Evolutionary conservation across 2,329 filamentous ascomycete species (phyloP).

Genomic region (Aspergillus transmontanensis): DNA sequence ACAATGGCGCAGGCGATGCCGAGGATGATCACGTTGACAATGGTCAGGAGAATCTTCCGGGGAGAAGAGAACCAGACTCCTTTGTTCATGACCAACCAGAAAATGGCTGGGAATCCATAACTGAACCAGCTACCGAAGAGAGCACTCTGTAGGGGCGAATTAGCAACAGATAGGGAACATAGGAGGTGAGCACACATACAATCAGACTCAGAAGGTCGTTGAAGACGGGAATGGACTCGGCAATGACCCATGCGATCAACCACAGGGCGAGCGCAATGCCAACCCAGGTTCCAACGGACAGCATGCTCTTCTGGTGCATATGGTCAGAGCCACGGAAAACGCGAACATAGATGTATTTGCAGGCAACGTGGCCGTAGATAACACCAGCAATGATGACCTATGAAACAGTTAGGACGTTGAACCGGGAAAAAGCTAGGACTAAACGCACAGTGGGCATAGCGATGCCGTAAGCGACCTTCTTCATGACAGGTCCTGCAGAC

Average conservation of each 20-base stretch:
- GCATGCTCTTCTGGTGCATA: conserved; percentile 51
- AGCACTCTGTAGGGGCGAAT: conserved; percentile 41
- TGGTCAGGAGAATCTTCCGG: conserved; percentile 47
- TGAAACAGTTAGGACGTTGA: not conserved
- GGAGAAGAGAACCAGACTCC: conserved; percentile 41
- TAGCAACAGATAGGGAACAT: conserved; percentile 6
- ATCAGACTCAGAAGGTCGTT: conserved; percentile 66
- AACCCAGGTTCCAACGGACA: conserved; percentile 60
- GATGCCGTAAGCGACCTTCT: conserved; percentile 68
- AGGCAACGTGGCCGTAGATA: conserved; percentile 67
- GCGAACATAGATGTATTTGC: conserved; percentile 67
- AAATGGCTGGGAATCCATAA: conserved; percentile 48
- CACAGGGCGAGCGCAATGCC: conserved; percentile 58
- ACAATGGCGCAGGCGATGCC: conserved; percentile 32
- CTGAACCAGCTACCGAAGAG: conserved; percentile 70
- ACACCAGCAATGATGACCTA: conserved; percentile 69
- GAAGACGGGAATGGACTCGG: conserved; percentile 70
- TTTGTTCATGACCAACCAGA: conserved; percentile 53
- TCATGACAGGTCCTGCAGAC: conserved; percentile 58
- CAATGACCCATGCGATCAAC: conserved; percentile 66
- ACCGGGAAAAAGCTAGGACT: too few relatives aligned
- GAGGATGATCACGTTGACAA: conserved; percentile 48
- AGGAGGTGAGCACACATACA: conserved; percentile 21
- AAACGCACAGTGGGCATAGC: conserved; percentile 61
- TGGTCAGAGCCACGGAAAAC: conserved; percentile 62